phyloP scores from a whole-genome alignment of 352 stramenopile species.

The Phytophthora kernoviae region DNA sequence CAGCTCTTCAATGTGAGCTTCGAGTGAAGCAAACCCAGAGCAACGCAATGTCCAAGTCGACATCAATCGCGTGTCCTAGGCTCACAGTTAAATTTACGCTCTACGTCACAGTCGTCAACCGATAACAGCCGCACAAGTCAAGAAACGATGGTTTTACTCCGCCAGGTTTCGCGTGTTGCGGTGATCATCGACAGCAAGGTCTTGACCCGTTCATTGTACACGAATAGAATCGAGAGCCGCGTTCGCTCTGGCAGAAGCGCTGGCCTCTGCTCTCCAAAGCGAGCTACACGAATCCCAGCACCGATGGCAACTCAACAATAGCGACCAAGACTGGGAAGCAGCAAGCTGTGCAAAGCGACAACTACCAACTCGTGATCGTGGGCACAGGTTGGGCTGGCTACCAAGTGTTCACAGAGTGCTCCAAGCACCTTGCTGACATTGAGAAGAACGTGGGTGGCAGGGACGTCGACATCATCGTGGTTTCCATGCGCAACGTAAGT shows the following conservation, averaged over 20 bases:
- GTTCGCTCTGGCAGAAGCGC: constrained; percentile 29
- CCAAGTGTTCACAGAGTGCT: constrained; percentile 75
- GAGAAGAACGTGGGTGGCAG: constrained; percentile 55
- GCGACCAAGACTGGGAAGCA: neutral
- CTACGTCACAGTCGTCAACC: constrained; percentile 5
- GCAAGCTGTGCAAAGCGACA: constrained; percentile 42
- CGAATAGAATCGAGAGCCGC: constrained; percentile 21
- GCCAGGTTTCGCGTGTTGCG: constrained; percentile 20
- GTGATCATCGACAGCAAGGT: constrained; percentile 18
- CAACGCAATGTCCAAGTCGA: constrained; percentile 18
- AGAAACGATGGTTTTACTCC: constrained; percentile 17
- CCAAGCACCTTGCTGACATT: constrained; percentile 78
- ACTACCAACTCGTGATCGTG: constrained; percentile 75
- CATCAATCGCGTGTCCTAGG: neutral
- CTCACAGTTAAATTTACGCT: constrained; percentile 25
- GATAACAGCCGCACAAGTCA: neutral
- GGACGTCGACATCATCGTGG: constrained; percentile 73
- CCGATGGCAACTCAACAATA: constrained; percentile 8
- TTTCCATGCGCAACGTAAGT: constrained; percentile 83
- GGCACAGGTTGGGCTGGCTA: constrained; percentile 84
- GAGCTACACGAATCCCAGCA: constrained; percentile 18
- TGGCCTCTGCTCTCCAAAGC: constrained; percentile 27
- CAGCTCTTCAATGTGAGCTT: constrained; percentile 11
- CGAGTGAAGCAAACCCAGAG: neutral
- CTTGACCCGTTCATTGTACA: constrained; percentile 18